Percentiles rank a stretch among this genome's conserved stretches.
These are phyloP conservation scores for Eucalyptus sp. DNA, from an alignment of 345 rosid species.

Conservation along the genomic window DNA sequence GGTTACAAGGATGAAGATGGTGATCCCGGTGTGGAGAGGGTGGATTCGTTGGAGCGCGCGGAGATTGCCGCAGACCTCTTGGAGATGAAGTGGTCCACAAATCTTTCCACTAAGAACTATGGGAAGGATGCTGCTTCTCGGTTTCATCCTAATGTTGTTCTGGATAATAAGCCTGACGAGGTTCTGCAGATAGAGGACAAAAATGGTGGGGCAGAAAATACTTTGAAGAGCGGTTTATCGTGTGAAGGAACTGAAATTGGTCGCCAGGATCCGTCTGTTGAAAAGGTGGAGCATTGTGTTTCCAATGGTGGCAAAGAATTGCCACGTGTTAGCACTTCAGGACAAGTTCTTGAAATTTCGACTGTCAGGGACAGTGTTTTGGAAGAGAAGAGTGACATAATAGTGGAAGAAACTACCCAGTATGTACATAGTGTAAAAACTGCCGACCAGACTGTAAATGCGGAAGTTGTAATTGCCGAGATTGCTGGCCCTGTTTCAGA, in stretches of 20 bases:
- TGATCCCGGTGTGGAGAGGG: constrained; percentile 16
- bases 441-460: constrained; percentile 1
- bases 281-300: constrained; percentile 1
- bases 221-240: neutral
- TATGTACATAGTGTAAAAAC: neutral
- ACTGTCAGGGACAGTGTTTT: neutral
- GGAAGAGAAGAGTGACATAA: constrained; percentile 2
- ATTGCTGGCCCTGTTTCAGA: neutral
- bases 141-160: constrained; percentile 1
- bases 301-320: neutral
- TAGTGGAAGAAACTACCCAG: constrained; percentile 3
- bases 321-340: neutral
- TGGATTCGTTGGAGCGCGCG: constrained; percentile 62
- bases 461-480: neutral
- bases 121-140: constrained; percentile 15
- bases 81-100: constrained; percentile 88
- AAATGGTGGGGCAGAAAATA: neutral
- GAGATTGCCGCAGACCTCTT: constrained; percentile 81
- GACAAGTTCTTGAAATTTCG: constrained; percentile 8
- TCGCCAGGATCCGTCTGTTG: neutral
- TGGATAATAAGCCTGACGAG: neutral
- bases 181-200: constrained; percentile 1
- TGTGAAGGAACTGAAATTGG: constrained; percentile 1
- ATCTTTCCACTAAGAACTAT: constrained; percentile 27
- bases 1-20: constrained; percentile 12